Conservation (phyloP, 192 early-diverging fungal species). For the Chytriomyces sp. region DNA sequence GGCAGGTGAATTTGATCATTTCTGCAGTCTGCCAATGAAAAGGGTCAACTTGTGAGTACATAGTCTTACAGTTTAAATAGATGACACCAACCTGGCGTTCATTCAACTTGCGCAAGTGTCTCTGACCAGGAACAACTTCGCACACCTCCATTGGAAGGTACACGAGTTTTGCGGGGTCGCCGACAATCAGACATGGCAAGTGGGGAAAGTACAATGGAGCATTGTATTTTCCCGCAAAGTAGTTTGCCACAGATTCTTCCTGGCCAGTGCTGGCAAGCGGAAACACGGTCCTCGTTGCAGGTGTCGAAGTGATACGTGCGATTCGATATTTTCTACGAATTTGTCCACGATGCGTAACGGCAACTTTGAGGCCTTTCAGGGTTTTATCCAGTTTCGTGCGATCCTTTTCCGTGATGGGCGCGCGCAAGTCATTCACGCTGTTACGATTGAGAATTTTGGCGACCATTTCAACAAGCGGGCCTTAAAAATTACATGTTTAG, state of each 20-base stretch:
- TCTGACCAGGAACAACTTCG: slow-evolving; percentile 80
- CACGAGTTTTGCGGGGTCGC: slow-evolving; percentile 61
- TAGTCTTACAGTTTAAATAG: background rate
- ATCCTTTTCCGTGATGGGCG: slow-evolving; percentile 54
- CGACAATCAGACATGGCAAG: slow-evolving; percentile 78
- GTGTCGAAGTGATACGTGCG: slow-evolving; percentile 64
- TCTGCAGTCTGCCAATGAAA: slow-evolving; percentile 74
- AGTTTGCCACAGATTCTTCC: slow-evolving; percentile 74
- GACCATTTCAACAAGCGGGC: slow-evolving; percentile 74
- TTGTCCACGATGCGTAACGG: slow-evolving; percentile 64
- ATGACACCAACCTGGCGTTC: slow-evolving; percentile 61
- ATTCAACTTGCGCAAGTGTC: slow-evolving; percentile 80
- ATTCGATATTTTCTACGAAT: slow-evolving; percentile 77
- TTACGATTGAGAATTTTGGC: slow-evolving; percentile 67
- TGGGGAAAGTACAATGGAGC: slow-evolving; percentile 73
- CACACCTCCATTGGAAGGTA: slow-evolving; percentile 93
- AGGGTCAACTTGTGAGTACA: background rate
- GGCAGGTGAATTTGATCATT: slow-evolving; percentile 94
- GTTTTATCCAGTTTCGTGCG: slow-evolving; percentile 53
- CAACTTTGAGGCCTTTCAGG: slow-evolving; percentile 56
- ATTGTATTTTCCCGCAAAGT: slow-evolving; percentile 79
- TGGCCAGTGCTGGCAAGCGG: slow-evolving; percentile 45
- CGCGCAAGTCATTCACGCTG: slow-evolving; percentile 51
- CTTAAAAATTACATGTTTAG: background rate
- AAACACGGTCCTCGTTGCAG: slow-evolving; percentile 77